Evolutionary conservation across 148 eudicot species (phyloP).

Genomic region (Amaranthus palmeri): DNA sequence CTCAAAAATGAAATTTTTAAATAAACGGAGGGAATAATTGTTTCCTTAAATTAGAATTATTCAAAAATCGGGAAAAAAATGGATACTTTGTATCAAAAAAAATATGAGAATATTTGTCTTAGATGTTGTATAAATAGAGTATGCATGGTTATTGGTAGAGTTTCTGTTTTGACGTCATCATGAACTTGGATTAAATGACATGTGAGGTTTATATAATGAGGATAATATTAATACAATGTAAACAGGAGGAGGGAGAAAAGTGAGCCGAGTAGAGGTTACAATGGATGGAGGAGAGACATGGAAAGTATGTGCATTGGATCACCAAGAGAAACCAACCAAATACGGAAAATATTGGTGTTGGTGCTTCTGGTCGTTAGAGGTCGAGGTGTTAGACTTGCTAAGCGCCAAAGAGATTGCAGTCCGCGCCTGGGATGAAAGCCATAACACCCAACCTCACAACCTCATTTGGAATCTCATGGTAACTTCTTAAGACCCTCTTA

Average conservation of each 20-base stretch:
- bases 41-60: no score
- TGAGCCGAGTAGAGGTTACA: conserved; percentile 85
- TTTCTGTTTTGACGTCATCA: no score
- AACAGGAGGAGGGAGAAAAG: conserved; percentile 87
- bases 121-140: no score
- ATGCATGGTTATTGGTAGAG: no score
- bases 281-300: conserved; percentile 88
- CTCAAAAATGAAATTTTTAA: no score
- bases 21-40: no score
- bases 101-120: no score
- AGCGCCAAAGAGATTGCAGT: conserved; percentile 78
- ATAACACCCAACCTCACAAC: conserved; percentile 84
- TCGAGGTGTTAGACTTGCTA: conserved; percentile 73
- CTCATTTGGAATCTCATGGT: conserved; percentile 99
- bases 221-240: not conserved
- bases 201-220: no score
- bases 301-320: conserved; percentile 53
- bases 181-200: no score
- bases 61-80: no score
- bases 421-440: conserved; percentile 88
- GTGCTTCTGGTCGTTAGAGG: conserved; percentile 96
- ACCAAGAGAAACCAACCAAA: conserved; percentile 63
- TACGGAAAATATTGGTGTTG: conserved; percentile 95
- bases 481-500: not conserved
- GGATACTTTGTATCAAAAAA: no score